Conservation (phyloP, 176 grass and related monocot species). For the Lolium multiflorum region DNA sequence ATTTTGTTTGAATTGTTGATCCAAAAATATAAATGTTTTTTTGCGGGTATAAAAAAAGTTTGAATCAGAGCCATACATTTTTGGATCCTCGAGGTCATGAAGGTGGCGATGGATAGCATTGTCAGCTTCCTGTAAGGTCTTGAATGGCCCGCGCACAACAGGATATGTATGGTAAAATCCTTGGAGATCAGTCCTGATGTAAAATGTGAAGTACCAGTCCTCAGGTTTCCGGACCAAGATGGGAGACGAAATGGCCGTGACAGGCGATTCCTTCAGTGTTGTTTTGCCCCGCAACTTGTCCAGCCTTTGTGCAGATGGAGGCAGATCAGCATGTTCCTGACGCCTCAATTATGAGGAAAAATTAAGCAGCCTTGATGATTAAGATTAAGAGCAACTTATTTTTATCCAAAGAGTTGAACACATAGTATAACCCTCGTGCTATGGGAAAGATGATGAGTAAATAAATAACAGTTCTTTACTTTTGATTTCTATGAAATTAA, state of each 20-base stretch:
- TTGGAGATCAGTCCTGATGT: slow-evolving; percentile 1
- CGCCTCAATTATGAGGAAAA: neutral
- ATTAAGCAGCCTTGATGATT: neutral
- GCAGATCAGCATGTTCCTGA: neutral
- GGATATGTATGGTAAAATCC: neutral
- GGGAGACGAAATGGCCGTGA: neutral
- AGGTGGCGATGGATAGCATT: neutral
- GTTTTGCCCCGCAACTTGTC: neutral
- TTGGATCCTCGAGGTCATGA: neutral
- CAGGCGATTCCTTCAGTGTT: neutral
- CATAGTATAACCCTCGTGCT: neutral
- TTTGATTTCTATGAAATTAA: no score
- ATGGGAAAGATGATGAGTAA: neutral
- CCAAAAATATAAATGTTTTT: neutral
- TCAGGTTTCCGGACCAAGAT: neutral
- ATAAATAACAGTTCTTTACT: no score
- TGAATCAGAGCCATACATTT: neutral
- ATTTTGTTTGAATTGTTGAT: neutral
- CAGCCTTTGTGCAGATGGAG: neutral
- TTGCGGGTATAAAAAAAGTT: neutral
- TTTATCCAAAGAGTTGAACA: neutral
- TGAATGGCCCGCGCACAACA: neutral
- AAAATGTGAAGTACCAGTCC: neutral
- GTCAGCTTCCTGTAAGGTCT: slow-evolving; percentile 6
- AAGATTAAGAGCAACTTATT: neutral